Conservation (phyloP, 1,139 yeast species). For the Hyphopichia fennica region DNA sequence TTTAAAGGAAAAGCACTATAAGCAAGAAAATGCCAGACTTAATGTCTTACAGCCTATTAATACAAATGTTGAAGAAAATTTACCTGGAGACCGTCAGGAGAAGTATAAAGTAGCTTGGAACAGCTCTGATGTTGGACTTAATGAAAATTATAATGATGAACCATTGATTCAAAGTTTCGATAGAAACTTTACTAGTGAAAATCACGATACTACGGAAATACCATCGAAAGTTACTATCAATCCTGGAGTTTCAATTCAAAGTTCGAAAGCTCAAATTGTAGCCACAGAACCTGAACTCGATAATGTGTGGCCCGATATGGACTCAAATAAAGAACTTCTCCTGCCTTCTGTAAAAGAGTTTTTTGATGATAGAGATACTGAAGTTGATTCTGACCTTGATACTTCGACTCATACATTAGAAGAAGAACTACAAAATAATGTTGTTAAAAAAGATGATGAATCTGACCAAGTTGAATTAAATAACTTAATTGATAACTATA, state of each 20-base stretch:
- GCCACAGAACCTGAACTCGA: neutral
- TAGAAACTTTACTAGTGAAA: neutral
- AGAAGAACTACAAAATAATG: neutral
- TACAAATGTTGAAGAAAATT: neutral
- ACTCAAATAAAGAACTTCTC: neutral
- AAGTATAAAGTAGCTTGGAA: neutral
- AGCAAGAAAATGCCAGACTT: no score
- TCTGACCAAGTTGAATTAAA: neutral
- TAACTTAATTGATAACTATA: neutral
- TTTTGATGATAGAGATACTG: neutral
- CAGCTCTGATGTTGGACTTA: neutral
- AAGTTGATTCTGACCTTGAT: neutral
- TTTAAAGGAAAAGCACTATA: no score
- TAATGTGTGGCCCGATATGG: neutral
- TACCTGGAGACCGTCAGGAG: neutral
- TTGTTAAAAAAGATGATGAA: neutral
- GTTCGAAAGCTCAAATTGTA: neutral
- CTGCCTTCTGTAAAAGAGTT: neutral
- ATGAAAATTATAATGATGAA: neutral
- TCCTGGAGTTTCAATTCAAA: neutral
- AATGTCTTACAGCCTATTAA: no score
- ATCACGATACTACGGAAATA: neutral
- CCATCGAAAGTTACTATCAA: neutral
- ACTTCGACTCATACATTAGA: neutral
- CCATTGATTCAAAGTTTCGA: neutral